A percentile compares a stretch with the other conserved stretches of the same genome.
Conservation (phyloP, 2,329 filamentous ascomycete genomes). For the Neofusicoccum sp. region DNA sequence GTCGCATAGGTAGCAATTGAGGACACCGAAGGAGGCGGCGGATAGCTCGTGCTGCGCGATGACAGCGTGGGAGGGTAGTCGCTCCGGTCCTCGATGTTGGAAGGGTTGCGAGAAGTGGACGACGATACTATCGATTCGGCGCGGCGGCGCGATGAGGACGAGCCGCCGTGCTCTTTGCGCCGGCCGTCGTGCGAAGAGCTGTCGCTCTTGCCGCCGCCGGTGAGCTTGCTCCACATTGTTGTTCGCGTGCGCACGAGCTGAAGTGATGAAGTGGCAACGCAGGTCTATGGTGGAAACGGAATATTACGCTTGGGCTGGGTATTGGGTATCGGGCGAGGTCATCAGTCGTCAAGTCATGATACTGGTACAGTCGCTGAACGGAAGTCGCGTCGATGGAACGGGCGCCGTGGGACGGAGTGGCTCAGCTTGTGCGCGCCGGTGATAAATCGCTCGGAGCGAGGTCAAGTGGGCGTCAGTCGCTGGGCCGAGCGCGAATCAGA, state of each 20-base stretch:
- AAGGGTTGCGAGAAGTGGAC: conserved; percentile 23
- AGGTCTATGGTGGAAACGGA: conserved; percentile 7
- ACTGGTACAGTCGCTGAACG: conserved; percentile 22
- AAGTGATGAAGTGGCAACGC: conserved; percentile 6
- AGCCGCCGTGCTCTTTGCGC: conserved; percentile 19
- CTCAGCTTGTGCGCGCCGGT: conserved; percentile 12
- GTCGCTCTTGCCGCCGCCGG: conserved; percentile 33
- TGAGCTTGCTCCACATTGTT: conserved; percentile 40
- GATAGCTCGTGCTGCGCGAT: conserved; percentile 6
- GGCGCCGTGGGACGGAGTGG: neutral
- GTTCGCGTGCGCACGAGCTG: neutral
- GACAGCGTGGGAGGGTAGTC: conserved; percentile 16
- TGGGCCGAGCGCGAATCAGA: conserved; percentile 16
- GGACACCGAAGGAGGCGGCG: conserved; percentile 3
- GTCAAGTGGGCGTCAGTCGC: neutral
- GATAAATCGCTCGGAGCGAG: conserved; percentile 3
- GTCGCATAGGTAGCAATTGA: conserved; percentile 17
- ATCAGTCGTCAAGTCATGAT: conserved; percentile 32
- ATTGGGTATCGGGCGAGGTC: conserved; percentile 25
- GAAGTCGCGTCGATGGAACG: neutral
- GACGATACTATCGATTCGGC: conserved; percentile 29
- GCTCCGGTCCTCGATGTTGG: conserved; percentile 21
- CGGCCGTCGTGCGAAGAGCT: conserved; percentile 30
- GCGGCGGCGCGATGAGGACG: conserved; percentile 33
- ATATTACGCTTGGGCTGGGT: conserved; percentile 13